Base-by-base conservation (phyloP, 2,329 filamentous ascomycete genomes). In the Botryosphaeria dothidea region DNA sequence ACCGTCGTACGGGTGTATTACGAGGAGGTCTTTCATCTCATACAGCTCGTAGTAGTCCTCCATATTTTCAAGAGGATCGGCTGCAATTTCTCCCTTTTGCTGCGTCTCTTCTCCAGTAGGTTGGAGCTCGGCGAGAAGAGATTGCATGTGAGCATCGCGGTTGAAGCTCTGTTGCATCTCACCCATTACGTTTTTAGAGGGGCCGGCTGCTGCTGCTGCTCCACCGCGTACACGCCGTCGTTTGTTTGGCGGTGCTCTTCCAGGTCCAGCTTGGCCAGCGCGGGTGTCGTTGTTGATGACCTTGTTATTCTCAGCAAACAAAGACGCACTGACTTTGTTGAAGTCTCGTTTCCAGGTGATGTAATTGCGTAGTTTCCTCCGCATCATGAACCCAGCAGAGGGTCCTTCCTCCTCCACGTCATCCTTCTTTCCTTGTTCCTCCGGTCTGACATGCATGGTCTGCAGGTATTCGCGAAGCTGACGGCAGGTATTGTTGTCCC, bases 401-500 rank as follows among this genome's bases (percentile, higher is more conserved):
- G 90, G 86, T 67, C 74, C 73, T 5, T 21, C 29, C 62, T 86
- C 80, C 36, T 86, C 83, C 7, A 85, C 84, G 1, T 81, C 79
- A 2, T 84, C 83, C 4, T 84, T 80, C 3, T 82, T 78, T 4
- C 81, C 67, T 4, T 69, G 69, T 38, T 72, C 71, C 3, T 66
- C 67, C 62, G 88, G 84, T 62, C 86, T 87, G 29, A 93, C 85
- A 73, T 96, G 88, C 92, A 97, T 97, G 6, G 88, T 93, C 75
- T 96, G 91, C 21, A 99, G 81, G 74, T 94, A 98, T 74, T 98
- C 94, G 68, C 92, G 88, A 46, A 99, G 82, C 71, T 99, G 95
- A 15, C 90, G 86, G 73, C 92, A 96, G 8, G 92, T 96, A 64
- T 89, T 88, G 65, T 91, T 88, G 71, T 96, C 94, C 27, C 90